Base-by-base conservation (phyloP, 179 eudicot species). In the Nepenthes alata region DNA sequence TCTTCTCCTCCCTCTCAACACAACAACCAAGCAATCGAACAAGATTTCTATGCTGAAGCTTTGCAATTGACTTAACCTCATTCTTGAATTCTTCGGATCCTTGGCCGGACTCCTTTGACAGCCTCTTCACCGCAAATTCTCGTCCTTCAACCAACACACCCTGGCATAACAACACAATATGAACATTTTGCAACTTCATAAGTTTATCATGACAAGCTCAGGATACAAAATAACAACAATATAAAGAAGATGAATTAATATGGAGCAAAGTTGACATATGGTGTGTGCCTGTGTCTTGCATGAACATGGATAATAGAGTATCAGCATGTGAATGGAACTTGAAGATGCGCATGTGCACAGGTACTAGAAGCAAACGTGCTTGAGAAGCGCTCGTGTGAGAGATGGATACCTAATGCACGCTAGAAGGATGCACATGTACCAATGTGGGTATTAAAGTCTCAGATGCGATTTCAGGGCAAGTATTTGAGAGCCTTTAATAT, bases 41-140 rank as follows among this genome's bases (percentile, higher is more conserved):
- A 44, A 80, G 81, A 64, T 80, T 80, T 72, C 84, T 64, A 54
- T 80, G 81, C 11, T 80, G 84, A 67, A 80, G 84, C 65, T 74
- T 80, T 6, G 84, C 81, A 1, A 77, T 77, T 45, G 74, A 58
- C 50, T 59, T 74, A 3, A 80, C 61, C 58, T 80, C 81, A 44
- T 77, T 80, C 75, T 77, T 80, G 71, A 80, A 77, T 59, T 80
- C 81, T 41, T 80, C 81, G 3, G 39, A 55, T 0, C 84, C 84
- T 77, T 80, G 84, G 35, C 79, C 81, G 0, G 84, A 80, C 52
- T 67, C 76, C 63, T 63, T 77, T 2, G 84, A 80, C 8, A 80
- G 58, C 65, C 84, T 77, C 73, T 80, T 80, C 11, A 80, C 77
- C 12, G 84, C 84, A 8, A 80, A 51, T 62, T 74, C 83, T 67